These are phyloP conservation scores for Cronartium ribicola DNA, from an alignment of 1,284 basidiomycete genomes.

Conservation along the genomic window DNA sequence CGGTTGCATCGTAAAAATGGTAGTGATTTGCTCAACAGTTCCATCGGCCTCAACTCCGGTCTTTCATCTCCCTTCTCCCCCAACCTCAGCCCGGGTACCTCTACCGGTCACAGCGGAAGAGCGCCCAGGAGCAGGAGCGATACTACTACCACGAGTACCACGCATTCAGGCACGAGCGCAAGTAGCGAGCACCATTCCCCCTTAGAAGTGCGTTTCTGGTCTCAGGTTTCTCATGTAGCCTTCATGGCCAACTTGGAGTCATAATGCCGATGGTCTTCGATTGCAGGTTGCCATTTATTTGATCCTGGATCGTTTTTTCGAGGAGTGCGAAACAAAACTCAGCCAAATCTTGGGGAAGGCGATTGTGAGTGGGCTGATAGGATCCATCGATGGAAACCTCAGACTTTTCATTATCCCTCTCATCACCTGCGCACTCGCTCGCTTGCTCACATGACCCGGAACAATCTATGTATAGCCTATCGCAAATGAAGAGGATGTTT, in stretches of 20 bases:
- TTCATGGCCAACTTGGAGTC: background rate
- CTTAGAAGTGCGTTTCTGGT: constrained; percentile 26
- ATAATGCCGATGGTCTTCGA: background rate
- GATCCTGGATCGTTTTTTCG: constrained; percentile 43
- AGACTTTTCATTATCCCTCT: background rate
- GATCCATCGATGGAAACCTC: background rate
- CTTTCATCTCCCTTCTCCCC: constrained; percentile 6
- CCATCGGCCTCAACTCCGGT: background rate
- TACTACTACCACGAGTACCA: constrained; percentile 18
- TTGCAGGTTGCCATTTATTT: constrained; percentile 42
- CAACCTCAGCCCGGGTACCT: background rate
- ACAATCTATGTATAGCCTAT: constrained; percentile 20
- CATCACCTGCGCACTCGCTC: background rate
- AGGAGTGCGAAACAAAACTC: constrained; percentile 43
- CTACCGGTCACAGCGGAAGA: constrained; percentile 16
- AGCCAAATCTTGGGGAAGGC: constrained; percentile 39
- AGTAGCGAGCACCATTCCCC: constrained; percentile 17
- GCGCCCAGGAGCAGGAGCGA: constrained; percentile 21
- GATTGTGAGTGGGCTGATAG: constrained; percentile 28
- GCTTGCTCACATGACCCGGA: background rate
- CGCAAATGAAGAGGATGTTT: constrained; percentile 41
- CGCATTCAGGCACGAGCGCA: constrained; percentile 4
- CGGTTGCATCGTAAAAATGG: constrained; percentile 10
- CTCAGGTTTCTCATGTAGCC: background rate
- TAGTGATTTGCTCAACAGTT: constrained; percentile 2